phyloP scores from a whole-genome alignment of 1,139 yeast genomes.

The Pichia inconspicua region DNA sequence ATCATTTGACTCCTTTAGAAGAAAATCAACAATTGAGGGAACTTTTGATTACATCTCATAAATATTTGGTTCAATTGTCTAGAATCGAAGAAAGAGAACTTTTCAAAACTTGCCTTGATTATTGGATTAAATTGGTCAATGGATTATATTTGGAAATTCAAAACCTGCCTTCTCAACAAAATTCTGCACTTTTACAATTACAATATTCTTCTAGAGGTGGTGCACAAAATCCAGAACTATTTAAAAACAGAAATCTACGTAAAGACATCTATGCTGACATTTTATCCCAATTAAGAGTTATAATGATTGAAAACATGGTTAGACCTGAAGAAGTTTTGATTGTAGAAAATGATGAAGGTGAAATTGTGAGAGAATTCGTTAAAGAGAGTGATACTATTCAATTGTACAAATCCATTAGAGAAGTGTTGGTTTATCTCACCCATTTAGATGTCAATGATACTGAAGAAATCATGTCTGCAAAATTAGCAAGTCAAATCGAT shows the following conservation, averaged over 20 bases:
- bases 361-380: conserved; percentile 94
- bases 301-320: conserved; percentile 94
- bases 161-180: conserved; percentile 60
- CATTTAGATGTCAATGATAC: conserved; percentile 94
- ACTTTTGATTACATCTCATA: conserved; percentile 57
- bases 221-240: conserved; percentile 76
- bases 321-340: conserved; percentile 96
- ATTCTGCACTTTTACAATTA: conserved; percentile 70
- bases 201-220: conserved; percentile 61
- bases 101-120: conserved; percentile 90
- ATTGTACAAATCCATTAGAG: conserved; percentile 90
- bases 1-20: conserved; percentile 73
- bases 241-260: conserved; percentile 72
- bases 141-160: conserved; percentile 82
- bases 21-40: conserved; percentile 49
- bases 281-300: conserved; percentile 75
- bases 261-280: conserved; percentile 74
- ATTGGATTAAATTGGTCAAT: conserved; percentile 81
- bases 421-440: conserved; percentile 87
- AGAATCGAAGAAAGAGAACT: conserved; percentile 92
- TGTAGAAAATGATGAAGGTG: conserved; percentile 98
- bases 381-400: conserved; percentile 96
- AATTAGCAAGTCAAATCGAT: conserved; percentile 86
- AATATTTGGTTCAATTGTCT: conserved; percentile 76
- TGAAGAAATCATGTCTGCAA: conserved; percentile 85